A percentile compares a stretch with the other conserved stretches of the same genome.
phyloP scores from a whole-genome alignment of 345 rosid species.

The Draba incana region DNA sequence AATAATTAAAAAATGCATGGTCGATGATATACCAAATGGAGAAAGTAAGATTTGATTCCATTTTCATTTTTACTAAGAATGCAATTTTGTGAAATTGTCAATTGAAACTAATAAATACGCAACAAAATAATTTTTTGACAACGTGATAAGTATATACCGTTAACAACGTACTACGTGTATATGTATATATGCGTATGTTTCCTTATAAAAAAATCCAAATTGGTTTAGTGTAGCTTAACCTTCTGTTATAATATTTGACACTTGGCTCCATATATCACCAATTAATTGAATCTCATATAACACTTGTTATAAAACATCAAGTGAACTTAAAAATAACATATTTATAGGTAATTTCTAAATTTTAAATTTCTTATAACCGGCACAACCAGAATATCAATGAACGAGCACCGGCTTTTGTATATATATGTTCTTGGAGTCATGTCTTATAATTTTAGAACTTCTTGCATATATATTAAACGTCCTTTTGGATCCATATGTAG shows the following conservation, averaged over 20 bases:
- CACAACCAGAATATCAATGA: slow-evolving; percentile 15
- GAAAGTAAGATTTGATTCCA: neutral
- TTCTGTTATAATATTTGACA: slow-evolving; percentile 2
- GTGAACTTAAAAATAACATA: neutral
- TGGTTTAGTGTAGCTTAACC: neutral
- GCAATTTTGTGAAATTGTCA: slow-evolving; percentile 10
- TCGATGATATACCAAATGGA: neutral
- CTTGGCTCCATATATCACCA: slow-evolving; percentile 9
- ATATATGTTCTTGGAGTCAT: slow-evolving; percentile 31
- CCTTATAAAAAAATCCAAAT: neutral
- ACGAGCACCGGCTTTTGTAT: slow-evolving; percentile 22
- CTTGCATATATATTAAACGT: neutral
- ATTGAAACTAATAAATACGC: neutral
- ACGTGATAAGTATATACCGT: slow-evolving; percentile 7
- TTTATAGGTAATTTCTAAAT: neutral
- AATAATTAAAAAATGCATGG: neutral
- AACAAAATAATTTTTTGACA: neutral
- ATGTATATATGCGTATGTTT: neutral
- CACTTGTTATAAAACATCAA: neutral
- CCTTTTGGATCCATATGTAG: slow-evolving; percentile 21
- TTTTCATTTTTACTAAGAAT: neutral
- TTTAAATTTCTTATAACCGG: neutral
- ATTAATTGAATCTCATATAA: neutral
- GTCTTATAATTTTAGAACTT: slow-evolving; percentile 15
- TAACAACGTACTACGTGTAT: slow-evolving; percentile 2